Evolutionary conservation across 495 filamentous ascomycete species (phyloP), one percentile per base, ranked within the genome.

Genomic region (Penicillium arizonense): DNA sequence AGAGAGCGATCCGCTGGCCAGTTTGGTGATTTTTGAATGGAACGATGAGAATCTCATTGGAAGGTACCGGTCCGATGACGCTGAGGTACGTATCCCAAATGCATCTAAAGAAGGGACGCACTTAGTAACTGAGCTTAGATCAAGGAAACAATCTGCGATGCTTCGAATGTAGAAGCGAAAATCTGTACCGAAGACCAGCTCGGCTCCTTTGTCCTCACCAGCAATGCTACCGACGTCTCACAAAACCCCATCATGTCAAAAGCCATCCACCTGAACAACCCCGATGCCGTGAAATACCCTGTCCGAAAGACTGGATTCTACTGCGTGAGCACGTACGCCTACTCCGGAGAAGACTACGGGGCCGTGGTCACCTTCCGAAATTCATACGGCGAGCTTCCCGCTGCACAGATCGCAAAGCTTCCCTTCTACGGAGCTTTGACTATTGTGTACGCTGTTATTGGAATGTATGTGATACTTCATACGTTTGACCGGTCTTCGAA

Each of bases 371-470:
- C 91, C 64, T 97, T 97, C 68, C 82, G 90, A 51, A 97, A 97
- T 71, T 88, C 94, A 11, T 99, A 91, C 62, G 94, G 94, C 64
- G 93, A 97, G 77, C 86, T 99, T 44, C 91, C 94, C 1, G 94
- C 88, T 20, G 87, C 90, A 9, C 91, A 97, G 69, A 97, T 99
- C 62, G 87, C 94, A 12, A 97, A 97, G 69, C 82, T 99, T 47
- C 93, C 95, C 1, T 99, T 99, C 71, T 99, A 99, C 60, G 94
- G 93, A 39, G 93, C 87, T 34, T 78, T 97, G 55, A 93, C 95
- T 3, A 95, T 99, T 53, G 83, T 91, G 33, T 99, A 99, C 69
- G 91, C 91, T 38, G 82, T 97, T 30, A 81, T 97, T 63, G 85
- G 82, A 64, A 77, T 83, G 80, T 85, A 76, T 42, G 82, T 78